phyloP scores from a whole-genome alignment of 176 grass and related monocot genomes.

The Tillandsia fasciculata region DNA sequence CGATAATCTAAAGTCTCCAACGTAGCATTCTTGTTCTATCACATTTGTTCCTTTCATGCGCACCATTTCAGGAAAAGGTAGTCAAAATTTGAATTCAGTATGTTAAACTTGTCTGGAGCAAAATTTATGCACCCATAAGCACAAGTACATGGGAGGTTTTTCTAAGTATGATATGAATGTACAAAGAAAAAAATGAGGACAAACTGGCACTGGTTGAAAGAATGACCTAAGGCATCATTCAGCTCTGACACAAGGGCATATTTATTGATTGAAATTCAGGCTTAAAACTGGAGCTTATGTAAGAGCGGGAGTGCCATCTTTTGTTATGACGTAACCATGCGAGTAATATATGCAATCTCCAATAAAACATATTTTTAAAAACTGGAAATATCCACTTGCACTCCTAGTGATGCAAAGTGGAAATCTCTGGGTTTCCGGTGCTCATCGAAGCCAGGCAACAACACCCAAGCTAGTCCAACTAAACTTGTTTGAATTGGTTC shows the following conservation, averaged over 20 bases:
- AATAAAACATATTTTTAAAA: too few species aligned
- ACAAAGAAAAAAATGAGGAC: background rate
- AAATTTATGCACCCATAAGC: conserved; percentile 20
- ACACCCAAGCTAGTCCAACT: too few species aligned
- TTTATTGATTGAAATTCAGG: background rate
- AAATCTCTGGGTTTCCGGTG: too few species aligned
- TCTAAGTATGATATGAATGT: background rate
- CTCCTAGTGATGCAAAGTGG: too few species aligned
- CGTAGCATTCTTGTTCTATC: background rate
- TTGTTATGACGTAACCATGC: too few species aligned
- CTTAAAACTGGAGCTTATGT: background rate
- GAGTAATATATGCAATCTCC: too few species aligned
- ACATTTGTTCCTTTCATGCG: background rate
- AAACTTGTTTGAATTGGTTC: too few species aligned
- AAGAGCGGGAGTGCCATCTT: background rate
- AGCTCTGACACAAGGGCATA: background rate
- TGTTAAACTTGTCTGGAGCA: background rate
- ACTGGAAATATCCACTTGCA: too few species aligned
- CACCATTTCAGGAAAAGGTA: background rate
- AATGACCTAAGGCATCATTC: background rate
- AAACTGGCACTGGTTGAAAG: background rate
- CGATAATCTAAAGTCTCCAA: background rate
- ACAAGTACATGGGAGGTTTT: background rate
- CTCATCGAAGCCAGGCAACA: too few species aligned
- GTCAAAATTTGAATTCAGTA: background rate